Evolutionary conservation across 208 protist genomes (phyloP).

Genomic region (Acanthamoeba lenticulata): DNA sequence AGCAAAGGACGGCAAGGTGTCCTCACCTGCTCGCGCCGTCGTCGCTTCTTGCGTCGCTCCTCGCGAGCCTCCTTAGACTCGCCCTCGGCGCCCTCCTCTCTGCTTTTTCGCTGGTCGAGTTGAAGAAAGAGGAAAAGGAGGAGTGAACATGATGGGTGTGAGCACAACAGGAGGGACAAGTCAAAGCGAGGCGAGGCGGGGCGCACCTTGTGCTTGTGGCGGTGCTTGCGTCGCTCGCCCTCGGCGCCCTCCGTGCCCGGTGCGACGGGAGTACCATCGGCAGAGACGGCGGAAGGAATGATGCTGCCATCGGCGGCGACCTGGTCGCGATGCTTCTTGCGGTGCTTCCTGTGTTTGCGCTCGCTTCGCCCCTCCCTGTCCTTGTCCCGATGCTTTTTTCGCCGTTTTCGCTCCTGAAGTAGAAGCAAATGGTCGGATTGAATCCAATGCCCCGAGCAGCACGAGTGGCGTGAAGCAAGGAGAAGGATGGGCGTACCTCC

Average conservation of each 20-base stretch:
- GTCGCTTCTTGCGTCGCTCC: slow-evolving; percentile 44
- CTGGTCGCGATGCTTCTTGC: slow-evolving; percentile 13
- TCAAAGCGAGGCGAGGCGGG: no score
- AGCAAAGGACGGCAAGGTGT: no score
- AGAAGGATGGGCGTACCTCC: background rate
- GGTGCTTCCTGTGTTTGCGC: slow-evolving; percentile 49
- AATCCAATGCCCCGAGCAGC: background rate
- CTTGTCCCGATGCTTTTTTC: slow-evolving; percentile 8
- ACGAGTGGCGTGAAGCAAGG: background rate
- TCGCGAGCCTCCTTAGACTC: background rate
- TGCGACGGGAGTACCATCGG: background rate
- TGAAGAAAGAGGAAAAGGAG: background rate
- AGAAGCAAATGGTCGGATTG: background rate
- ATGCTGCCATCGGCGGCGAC: background rate
- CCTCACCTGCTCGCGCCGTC: background rate
- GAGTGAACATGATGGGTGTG: background rate
- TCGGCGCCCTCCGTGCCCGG: background rate
- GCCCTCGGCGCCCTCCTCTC: slow-evolving; percentile 9
- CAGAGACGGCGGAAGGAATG: background rate
- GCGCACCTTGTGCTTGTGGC: slow-evolving; percentile 42
- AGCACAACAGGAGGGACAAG: background rate
- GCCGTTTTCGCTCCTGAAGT: background rate
- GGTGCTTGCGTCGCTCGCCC: background rate
- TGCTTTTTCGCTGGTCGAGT: background rate
- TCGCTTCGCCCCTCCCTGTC: background rate